Conservation (phyloP, 2,329 filamentous ascomycete genomes). For the Graphiopsis chlorocephala region DNA sequence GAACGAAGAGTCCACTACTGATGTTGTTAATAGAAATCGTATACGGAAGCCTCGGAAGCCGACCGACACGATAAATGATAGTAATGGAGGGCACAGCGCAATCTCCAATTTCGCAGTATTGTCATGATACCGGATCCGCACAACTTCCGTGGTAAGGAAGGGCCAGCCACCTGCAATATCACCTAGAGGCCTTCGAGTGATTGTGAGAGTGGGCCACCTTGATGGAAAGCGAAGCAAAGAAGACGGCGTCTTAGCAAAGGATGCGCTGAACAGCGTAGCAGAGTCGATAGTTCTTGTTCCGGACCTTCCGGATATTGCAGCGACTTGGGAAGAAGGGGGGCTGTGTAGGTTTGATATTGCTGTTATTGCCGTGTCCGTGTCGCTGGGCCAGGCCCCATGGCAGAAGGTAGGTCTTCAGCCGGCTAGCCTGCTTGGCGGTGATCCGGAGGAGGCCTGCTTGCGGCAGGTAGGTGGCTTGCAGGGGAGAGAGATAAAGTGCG, state of each 20-base stretch:
- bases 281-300: neutral
- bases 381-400: neutral
- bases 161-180: neutral
- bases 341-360: neutral
- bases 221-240: neutral
- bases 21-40: neutral
- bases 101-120: neutral
- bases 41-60: neutral
- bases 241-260: neutral
- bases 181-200: neutral
- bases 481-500: neutral
- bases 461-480: neutral
- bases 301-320: neutral
- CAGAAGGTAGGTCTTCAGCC: neutral
- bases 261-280: neutral
- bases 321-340: neutral
- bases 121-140: neutral
- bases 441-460: neutral
- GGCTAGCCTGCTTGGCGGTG: neutral
- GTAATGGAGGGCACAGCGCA: neutral
- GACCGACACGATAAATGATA: neutral
- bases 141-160: neutral
- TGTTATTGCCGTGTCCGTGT: neutral
- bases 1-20: neutral
- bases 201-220: neutral